A percentile compares a stretch with the other conserved stretches of the same genome.
These are phyloP conservation scores for Arthrobotrys sphaeroides DNA, from an alignment of 2,329 filamentous ascomycete genomes.

Conservation along the genomic window DNA sequence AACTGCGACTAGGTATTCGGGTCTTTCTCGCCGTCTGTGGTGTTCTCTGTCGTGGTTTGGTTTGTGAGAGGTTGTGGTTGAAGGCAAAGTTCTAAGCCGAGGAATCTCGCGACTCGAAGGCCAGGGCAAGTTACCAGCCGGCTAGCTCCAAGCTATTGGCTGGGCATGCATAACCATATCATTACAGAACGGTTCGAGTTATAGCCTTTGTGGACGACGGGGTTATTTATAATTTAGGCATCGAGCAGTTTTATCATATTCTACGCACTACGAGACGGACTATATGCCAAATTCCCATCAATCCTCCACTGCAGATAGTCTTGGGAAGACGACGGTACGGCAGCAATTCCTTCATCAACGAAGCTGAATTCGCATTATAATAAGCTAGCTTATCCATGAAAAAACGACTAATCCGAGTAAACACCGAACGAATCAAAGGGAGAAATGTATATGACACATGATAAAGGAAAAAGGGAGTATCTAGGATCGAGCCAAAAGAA, in stretches of 20 bases:
- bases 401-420: slow-evolving; percentile 46
- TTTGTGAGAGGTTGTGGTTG: slow-evolving; percentile 7
- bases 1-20: slow-evolving; percentile 1
- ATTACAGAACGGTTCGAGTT: neutral
- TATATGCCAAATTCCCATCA: too few relatives aligned
- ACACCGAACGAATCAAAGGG: slow-evolving; percentile 48
- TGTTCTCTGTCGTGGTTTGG: neutral
- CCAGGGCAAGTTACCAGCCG: neutral
- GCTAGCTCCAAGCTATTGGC: neutral
- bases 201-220: too few relatives aligned
- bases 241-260: too few relatives aligned
- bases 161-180: neutral
- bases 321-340: neutral
- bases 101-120: slow-evolving; percentile 18
- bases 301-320: too few relatives aligned
- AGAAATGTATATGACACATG: slow-evolving; percentile 40
- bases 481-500: slow-evolving; percentile 22
- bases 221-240: too few relatives aligned
- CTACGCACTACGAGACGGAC: too few relatives aligned
- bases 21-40: neutral
- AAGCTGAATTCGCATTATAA: slow-evolving; percentile 55
- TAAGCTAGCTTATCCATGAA: slow-evolving; percentile 50
- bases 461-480: slow-evolving; percentile 19
- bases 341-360: slow-evolving; percentile 18
- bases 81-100: neutral